phyloP scores from a whole-genome alignment of 2,329 filamentous ascomycete species.

The Bretziella fagacearum region DNA sequence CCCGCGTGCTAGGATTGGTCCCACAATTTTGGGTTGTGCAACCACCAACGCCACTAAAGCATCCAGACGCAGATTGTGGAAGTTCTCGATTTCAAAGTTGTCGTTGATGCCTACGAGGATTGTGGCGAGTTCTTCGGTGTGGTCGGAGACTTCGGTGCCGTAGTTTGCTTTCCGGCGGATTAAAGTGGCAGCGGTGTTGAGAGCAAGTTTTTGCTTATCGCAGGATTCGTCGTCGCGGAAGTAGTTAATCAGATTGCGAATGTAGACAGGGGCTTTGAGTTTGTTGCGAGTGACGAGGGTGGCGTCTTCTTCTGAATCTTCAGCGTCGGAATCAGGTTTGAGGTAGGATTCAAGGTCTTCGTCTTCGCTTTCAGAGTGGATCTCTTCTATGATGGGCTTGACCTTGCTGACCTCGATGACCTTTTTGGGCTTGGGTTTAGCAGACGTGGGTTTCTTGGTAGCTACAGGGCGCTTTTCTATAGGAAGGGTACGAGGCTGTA shows the following conservation, averaged over 20 bases:
- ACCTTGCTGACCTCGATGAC: constrained; percentile 21
- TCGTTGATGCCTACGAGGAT: constrained; percentile 68
- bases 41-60: constrained; percentile 68
- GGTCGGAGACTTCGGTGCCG: constrained; percentile 72
- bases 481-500: constrained; percentile 15
- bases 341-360: constrained; percentile 60
- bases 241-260: constrained; percentile 65
- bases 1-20: constrained; percentile 63
- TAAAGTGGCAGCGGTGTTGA: constrained; percentile 58
- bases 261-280: constrained; percentile 70
- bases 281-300: constrained; percentile 74
- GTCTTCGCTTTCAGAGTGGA: constrained; percentile 43
- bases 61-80: constrained; percentile 58
- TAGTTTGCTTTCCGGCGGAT: constrained; percentile 81
- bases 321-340: constrained; percentile 73
- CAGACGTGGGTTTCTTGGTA: constrained; percentile 8
- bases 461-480: constrained; percentile 13
- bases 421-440: constrained; percentile 17
- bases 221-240: constrained; percentile 69
- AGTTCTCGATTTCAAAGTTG: constrained; percentile 64
- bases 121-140: constrained; percentile 63
- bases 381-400: constrained; percentile 45
- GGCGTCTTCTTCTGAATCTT: constrained; percentile 87
- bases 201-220: constrained; percentile 64
- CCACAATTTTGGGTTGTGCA: constrained; percentile 60